Base-by-base conservation (phyloP, 805 yeast genomes). In the Wickerhamomyces rabaulensis region DNA sequence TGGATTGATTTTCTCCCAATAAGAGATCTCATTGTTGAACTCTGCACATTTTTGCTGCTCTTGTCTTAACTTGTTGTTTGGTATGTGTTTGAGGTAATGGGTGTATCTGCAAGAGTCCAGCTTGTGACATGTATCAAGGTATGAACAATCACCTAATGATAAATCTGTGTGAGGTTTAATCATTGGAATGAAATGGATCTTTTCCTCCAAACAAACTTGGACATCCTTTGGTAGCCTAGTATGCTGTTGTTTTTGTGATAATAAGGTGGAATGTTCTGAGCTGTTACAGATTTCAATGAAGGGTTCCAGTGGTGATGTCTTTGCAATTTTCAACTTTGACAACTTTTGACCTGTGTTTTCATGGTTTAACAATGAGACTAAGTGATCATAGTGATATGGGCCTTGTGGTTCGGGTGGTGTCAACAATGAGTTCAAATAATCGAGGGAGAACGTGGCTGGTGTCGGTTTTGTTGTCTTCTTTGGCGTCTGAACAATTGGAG, bases 41-140 rank as follows among this genome's bases (percentile, higher is more conserved):
- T 41, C 43, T 51, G 48, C 54, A n/a, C 56, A 61, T 45, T 47
- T 55, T 37, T 45, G 56, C 35, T 41, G 36, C 8, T 52, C 49
- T 46, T 45, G 44, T 22, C 53, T 46, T 40, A 60, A 49, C 52
- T 68, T 52, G 29, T 60, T 29, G 45, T 63, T 63, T n/a, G 75
- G 74, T 9, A 63, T 48, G 47, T 67, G 69, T 48, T 66, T 71
- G 46, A 74, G 67, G 61, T 91, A 91, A 65, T 91, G 98, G 33
- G 88, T 72, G 60, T 86, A 91, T 21, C 94, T 71, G 64, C 97
- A 91, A 9, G 80, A 70, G 49, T 78, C 79, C 62, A 87, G 75
- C 64, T 89, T 89, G 67, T 87, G 97, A 61, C 98, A 91, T 1
- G 97, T 90, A 61, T 91, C 97, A 49, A 91, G 72, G 61, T 91